phyloP scores from a whole-genome alignment of 1,139 yeast species.

The Yamadazyma aaseri region DNA sequence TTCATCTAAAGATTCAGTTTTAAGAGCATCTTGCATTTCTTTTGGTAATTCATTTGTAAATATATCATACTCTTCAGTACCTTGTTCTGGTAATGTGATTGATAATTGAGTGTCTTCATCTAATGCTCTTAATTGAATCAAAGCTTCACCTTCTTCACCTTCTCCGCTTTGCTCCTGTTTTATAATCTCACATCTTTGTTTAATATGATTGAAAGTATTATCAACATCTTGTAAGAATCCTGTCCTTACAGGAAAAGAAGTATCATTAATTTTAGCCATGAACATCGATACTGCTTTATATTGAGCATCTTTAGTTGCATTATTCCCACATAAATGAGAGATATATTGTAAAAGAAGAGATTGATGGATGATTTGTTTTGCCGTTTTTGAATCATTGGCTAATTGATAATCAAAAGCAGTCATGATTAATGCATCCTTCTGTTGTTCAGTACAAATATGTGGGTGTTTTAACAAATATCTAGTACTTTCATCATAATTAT shows the following conservation, averaged over 20 bases:
- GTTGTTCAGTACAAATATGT: slow-evolving; percentile 72
- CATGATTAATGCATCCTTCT: slow-evolving; percentile 92
- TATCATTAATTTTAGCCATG: slow-evolving; percentile 59
- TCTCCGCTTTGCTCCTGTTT: slow-evolving; percentile 34
- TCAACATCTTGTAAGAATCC: slow-evolving; percentile 76
- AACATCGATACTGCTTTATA: slow-evolving; percentile 66
- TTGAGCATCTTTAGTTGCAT: slow-evolving; percentile 30
- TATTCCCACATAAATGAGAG: slow-evolving; percentile 54
- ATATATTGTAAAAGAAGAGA: slow-evolving; percentile 79
- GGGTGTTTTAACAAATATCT: slow-evolving; percentile 59
- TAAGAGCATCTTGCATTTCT: slow-evolving; percentile 74
- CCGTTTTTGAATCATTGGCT: slow-evolving; percentile 49
- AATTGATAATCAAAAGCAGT: slow-evolving; percentile 85
- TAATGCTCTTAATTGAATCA: slow-evolving; percentile 82
- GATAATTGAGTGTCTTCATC: slow-evolving; percentile 80
- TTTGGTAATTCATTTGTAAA: slow-evolving; percentile 56
- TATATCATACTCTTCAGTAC: slow-evolving; percentile 52
- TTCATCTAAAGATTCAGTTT: slow-evolving; percentile 66
- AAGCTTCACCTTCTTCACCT: slow-evolving; percentile 63
- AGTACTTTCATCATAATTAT: slow-evolving; percentile 49
- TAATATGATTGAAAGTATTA: slow-evolving; percentile 70
- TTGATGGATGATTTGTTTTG: slow-evolving; percentile 71
- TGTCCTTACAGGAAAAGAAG: slow-evolving; percentile 55
- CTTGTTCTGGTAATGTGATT: slow-evolving; percentile 66
- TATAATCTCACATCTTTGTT: slow-evolving; percentile 68